Percentiles rank a stretch among this genome's conserved stretches.
phyloP scores from a whole-genome alignment of 306 rosid genomes.

The Fragaria vesca region DNA sequence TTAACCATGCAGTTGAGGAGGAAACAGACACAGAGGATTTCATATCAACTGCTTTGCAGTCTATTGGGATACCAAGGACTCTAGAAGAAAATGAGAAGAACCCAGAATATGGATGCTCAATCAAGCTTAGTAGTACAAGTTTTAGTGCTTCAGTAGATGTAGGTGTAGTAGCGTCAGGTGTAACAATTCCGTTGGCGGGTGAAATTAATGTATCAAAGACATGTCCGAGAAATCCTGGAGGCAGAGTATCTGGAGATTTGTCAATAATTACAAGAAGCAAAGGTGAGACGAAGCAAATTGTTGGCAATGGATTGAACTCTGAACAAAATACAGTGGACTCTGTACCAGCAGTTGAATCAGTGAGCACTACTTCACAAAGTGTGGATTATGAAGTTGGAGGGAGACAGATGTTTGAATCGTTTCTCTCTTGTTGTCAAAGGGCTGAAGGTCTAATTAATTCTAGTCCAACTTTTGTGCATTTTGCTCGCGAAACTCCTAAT shows the following conservation, averaged over 20 bases:
- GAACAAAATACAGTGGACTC: not conserved
- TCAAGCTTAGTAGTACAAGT: slow-evolving; percentile 15
- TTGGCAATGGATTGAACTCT: slow-evolving; percentile 10
- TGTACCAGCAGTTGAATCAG: slow-evolving; percentile 1
- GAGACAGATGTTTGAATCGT: not conserved
- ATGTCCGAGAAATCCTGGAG: slow-evolving; percentile 15
- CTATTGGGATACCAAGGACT: slow-evolving; percentile 23
- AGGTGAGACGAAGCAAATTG: slow-evolving; percentile 16
- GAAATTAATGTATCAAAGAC: slow-evolving; percentile 17
- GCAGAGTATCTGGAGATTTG: slow-evolving; percentile 19
- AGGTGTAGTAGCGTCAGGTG: slow-evolving; percentile 24
- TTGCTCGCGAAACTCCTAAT: not conserved
- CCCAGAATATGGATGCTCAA: slow-evolving; percentile 18
- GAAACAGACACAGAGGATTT: slow-evolving; percentile 7
- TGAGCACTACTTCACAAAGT: slow-evolving; percentile 2
- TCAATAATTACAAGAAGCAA: slow-evolving; percentile 18
- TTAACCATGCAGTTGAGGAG: slow-evolving; percentile 9
- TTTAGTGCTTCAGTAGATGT: slow-evolving; percentile 18
- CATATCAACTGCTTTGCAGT: slow-evolving; percentile 10
- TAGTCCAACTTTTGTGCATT: not conserved
- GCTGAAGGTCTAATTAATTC: not conserved
- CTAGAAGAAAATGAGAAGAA: slow-evolving; percentile 17
- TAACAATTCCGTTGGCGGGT: slow-evolving; percentile 26
- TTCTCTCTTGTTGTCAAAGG: slow-evolving; percentile 3
- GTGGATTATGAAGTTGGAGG: slow-evolving; percentile 8